Percentiles rank a stretch among this genome's conserved stretches.
These are phyloP conservation scores for Triglochin maritima DNA, from an alignment of 106 monocot species.

Conservation along the genomic window DNA sequence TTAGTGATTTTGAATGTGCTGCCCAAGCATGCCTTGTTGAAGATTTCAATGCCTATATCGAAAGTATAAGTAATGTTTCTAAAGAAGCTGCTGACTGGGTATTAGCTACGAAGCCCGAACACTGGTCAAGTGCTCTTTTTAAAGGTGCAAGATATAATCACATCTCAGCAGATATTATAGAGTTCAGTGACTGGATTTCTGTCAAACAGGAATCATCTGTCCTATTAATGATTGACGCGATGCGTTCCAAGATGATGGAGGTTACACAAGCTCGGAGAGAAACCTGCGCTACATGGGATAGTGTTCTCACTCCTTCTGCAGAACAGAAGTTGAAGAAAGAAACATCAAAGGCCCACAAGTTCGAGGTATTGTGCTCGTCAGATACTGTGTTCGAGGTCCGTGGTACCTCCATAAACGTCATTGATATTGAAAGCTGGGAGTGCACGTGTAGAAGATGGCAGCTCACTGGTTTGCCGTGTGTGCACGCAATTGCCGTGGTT, in stretches of 20 bases:
- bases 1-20: conserved; percentile 69
- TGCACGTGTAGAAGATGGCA: conserved; percentile 91
- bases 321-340: conserved; percentile 61
- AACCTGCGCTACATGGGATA: conserved; percentile 31
- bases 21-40: conserved; percentile 65
- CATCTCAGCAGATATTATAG: conserved; percentile 55
- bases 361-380: conserved; percentile 78
- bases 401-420: conserved; percentile 58
- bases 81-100: conserved; percentile 63
- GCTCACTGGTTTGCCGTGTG: conserved; percentile 73
- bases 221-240: conserved; percentile 61
- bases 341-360: conserved; percentile 33
- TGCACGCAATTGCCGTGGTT: conserved; percentile 63
- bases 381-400: conserved; percentile 91
- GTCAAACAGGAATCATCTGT: conserved; percentile 55
- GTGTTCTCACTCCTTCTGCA: conserved; percentile 56
- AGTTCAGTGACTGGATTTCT: conserved; percentile 78
- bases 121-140: conserved; percentile 83
- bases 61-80: conserved; percentile 54
- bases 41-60: conserved; percentile 63
- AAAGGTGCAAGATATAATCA: conserved; percentile 63
- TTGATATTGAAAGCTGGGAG: conserved; percentile 51
- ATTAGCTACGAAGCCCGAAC: conserved; percentile 55
- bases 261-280: conserved; percentile 41
- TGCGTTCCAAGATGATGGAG: conserved; percentile 52